These are phyloP conservation scores for Globisporangium emineosum DNA, from an alignment of 352 stramenopile genomes.

Conservation along the genomic window DNA sequence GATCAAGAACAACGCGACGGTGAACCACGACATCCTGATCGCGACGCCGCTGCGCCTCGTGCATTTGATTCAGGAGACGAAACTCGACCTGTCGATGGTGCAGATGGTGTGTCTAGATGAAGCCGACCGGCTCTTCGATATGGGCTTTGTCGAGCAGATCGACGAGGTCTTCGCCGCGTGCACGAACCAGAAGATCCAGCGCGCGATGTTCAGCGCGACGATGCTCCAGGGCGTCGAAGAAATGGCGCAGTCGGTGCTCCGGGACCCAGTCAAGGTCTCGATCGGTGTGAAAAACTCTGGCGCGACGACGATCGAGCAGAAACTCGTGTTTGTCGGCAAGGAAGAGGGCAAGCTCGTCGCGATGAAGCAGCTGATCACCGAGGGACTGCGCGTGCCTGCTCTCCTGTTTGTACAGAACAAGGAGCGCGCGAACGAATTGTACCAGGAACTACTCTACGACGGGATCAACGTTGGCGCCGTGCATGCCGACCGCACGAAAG, in stretches of 20 bases:
- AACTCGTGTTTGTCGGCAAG: conserved; percentile 98
- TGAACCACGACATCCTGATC: conserved; percentile 95
- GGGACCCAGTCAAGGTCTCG: conserved; percentile 95
- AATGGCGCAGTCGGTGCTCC: conserved; percentile 94
- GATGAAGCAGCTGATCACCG: conserved; percentile 90
- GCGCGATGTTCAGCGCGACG: conserved; percentile 98
- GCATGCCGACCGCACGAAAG: conserved; percentile 93
- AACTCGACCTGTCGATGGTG: conserved; percentile 83
- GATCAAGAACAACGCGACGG: conserved; percentile 74
- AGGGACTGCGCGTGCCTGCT: conserved; percentile 93
- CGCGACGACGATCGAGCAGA: conserved; percentile 88
- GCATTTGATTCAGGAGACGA: conserved; percentile 80
- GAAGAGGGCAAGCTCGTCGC: conserved; percentile 99
- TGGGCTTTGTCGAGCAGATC: conserved; percentile 96
- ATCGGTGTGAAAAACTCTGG: conserved; percentile 91
- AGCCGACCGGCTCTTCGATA: conserved; percentile 97
- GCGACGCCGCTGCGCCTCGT: conserved; percentile 96
- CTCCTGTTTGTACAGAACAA: conserved; percentile 99
- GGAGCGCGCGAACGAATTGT: conserved; percentile 97
- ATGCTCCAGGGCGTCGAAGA: conserved; percentile 94
- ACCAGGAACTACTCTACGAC: conserved; percentile 97
- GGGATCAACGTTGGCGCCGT: conserved; percentile 98
- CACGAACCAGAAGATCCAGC: conserved; percentile 83
- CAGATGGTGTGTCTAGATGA: conserved; percentile 98
- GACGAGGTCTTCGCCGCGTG: conserved; percentile 95